Evolutionary conservation across 2,329 filamentous ascomycete species (phyloP), one percentile per base, ranked within the genome.

Genomic region (Fusarium multiceps): DNA sequence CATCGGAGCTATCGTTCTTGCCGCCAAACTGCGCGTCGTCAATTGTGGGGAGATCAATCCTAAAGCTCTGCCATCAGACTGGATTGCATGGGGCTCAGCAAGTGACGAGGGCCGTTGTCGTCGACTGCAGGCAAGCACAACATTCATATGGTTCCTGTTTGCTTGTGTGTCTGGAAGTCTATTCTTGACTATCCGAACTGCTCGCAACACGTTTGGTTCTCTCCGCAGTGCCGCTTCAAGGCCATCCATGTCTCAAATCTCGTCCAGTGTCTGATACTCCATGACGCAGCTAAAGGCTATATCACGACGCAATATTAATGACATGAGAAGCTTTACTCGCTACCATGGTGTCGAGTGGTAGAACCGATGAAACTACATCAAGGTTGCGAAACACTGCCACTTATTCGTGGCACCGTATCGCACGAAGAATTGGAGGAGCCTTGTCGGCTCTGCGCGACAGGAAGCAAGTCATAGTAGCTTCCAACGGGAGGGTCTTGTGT

Each of bases 121-220:
- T 68, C 89, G 93, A 81, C 87, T 93, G 18, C 92, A 94, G 82
- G 92, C 92, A 40, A 87, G 87, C 67, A 88, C 87, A 34, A 91
- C 88, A 40, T 95, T 95, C 82, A 85, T 93, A 81, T 95, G 91
- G 91, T 94, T 94, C 81, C 86, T 93, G 50, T 93, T 90, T 78
- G 85, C 82, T 41, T 83, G 86, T 27, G 92, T 90, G 75, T 81
- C 83, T 28, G 88, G 82, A 6, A 85, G 85, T 42, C 77, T 89
- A 46, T 82, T 88, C 75, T 84, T 92, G 68, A 81, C 85, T 58
- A 78, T 89, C 74, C 80, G 82, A 63, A 84, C 85, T 61, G 83
- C 85, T 72, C 84, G 88, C 42, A 80, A 84, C 78, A 80, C 60
- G 53, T 77, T 43, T 55, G 82, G 84, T 18, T 84, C 83, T 30